Conservation (phyloP, 169 alveolate species). For the Plasmodium knowlesi region DNA sequence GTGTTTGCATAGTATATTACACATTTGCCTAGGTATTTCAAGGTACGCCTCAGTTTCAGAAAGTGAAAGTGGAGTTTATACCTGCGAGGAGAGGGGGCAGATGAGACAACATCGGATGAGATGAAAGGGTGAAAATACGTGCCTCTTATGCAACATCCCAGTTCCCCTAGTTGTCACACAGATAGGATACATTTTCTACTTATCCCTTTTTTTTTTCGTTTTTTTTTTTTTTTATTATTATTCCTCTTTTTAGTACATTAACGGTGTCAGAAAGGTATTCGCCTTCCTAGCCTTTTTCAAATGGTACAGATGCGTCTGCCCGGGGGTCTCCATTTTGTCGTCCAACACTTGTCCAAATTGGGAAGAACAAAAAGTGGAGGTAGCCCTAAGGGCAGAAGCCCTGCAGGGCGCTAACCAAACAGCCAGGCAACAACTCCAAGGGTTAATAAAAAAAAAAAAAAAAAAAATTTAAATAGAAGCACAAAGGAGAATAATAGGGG, state of each 20-base stretch:
- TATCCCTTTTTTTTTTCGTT: background rate
- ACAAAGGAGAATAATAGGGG: background rate
- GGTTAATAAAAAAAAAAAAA: background rate
- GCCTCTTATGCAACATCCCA: background rate
- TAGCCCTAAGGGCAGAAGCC: background rate
- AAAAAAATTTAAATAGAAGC: background rate
- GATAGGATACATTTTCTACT: background rate
- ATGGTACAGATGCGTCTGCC: constrained; percentile 31
- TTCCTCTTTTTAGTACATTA: constrained; percentile 18
- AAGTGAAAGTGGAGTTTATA: constrained; percentile 25
- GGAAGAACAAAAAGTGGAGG: background rate
- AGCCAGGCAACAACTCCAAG: background rate
- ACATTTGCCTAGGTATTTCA: constrained; percentile 38
- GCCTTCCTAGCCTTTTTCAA: constrained; percentile 9
- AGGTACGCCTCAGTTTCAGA: constrained; percentile 1
- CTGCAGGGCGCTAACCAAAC: background rate
- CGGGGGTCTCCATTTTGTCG: background rate
- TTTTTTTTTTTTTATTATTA: too few relatives aligned
- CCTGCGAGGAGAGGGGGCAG: background rate
- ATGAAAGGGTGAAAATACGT: background rate
- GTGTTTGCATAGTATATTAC: background rate
- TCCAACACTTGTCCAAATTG: background rate
- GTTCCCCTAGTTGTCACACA: background rate
- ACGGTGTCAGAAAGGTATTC: constrained; percentile 1
- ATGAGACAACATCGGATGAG: background rate